phyloP scores from a whole-genome alignment of 345 rosid species.

The Gossypium turneri region DNA sequence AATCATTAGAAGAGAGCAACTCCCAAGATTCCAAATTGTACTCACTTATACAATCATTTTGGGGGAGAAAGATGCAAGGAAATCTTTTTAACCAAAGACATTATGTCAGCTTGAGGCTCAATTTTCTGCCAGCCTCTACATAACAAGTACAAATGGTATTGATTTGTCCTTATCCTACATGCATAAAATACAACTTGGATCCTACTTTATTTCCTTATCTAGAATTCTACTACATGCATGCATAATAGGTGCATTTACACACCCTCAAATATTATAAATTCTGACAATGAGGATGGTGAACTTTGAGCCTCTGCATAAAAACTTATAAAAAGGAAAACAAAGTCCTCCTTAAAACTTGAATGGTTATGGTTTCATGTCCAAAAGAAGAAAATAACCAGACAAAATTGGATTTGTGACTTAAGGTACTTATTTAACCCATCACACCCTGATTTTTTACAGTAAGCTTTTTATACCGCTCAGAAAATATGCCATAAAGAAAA shows the following conservation, averaged over 20 bases:
- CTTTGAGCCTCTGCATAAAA: neutral
- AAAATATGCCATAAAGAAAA: neutral
- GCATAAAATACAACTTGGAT: neutral
- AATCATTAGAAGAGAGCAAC: neutral
- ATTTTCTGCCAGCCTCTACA: neutral
- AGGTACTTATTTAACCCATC: neutral
- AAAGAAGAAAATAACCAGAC: neutral
- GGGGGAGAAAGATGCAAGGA: neutral
- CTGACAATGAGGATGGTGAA: neutral
- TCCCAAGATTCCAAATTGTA: neutral
- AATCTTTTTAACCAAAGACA: neutral
- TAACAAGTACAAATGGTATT: neutral
- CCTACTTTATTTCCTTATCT: neutral
- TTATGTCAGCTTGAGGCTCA: neutral
- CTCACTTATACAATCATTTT: neutral
- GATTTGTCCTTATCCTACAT: neutral
- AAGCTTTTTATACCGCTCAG: neutral
- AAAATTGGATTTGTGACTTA: neutral
- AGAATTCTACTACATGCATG: constrained; percentile 1
- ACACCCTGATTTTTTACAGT: neutral
- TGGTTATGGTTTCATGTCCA: neutral
- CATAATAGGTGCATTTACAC: neutral
- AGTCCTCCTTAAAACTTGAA: neutral
- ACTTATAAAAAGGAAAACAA: neutral
- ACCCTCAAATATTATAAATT: neutral